A percentile compares a stretch with the other conserved stretches of the same genome.
Evolutionary conservation across 2,329 filamentous ascomycete genomes (phyloP).

Genomic region (Thermoascus crustaceus): DNA sequence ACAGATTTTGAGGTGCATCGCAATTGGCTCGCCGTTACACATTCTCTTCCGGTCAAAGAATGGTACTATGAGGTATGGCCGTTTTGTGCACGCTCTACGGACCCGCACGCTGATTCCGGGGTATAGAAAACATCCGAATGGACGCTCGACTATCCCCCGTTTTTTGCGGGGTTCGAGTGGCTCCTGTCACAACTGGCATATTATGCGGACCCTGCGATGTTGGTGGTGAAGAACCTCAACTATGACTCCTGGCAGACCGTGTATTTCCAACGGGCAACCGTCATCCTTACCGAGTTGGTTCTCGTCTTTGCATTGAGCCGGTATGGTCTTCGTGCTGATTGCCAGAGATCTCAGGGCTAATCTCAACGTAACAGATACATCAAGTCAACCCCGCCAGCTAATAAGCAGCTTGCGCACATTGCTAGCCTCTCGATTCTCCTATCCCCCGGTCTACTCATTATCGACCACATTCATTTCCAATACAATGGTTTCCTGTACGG

Average conservation of each 20-base stretch:
- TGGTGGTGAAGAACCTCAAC: slow-evolving; percentile 68
- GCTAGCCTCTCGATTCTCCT: slow-evolving; percentile 82
- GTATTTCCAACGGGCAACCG: slow-evolving; percentile 85
- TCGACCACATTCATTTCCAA: slow-evolving; percentile 98
- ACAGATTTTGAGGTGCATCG: slow-evolving; percentile 98
- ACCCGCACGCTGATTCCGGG: slow-evolving; percentile 6
- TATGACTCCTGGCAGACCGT: slow-evolving; percentile 92
- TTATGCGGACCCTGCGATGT: slow-evolving; percentile 71
- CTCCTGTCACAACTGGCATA: slow-evolving; percentile 70
- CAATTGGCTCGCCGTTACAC: slow-evolving; percentile 95
- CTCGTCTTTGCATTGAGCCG: slow-evolving; percentile 73
- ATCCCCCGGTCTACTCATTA: slow-evolving; percentile 88
- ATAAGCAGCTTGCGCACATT: slow-evolving; percentile 72
- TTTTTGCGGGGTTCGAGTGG: slow-evolving; percentile 98
- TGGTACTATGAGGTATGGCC: slow-evolving; percentile 79
- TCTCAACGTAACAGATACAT: slow-evolving; percentile 53
- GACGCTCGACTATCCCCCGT: slow-evolving; percentile 97
- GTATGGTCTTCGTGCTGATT: slow-evolving; percentile 37
- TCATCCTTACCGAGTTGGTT: slow-evolving; percentile 76
- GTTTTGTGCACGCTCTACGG: background rate
- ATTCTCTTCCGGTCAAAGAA: slow-evolving; percentile 74
- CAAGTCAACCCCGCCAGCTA: slow-evolving; percentile 55
- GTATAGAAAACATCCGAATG: slow-evolving; percentile 84
- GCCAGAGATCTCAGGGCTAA: background rate
- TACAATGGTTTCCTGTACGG: slow-evolving; percentile 98